Evolutionary conservation across 345 rosid species (phyloP).

Genomic region (Citrus sinensis): DVS_A1.0 CM039164.1:4028501-4029000

Average conservation of each 20-base stretch:
- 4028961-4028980: slow-evolving; percentile 3
- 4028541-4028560: neutral
- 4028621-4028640: slow-evolving; percentile 7
- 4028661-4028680: slow-evolving; percentile 1
- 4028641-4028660: neutral
- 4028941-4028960: slow-evolving; percentile 3
- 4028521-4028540: slow-evolving; percentile 4
- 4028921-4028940: slow-evolving; percentile 7
- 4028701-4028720: slow-evolving; percentile 2
- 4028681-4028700: neutral
- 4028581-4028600: slow-evolving; percentile 1
- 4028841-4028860: neutral
- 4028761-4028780: neutral
- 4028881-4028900: neutral
- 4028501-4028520: slow-evolving; percentile 1
- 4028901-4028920: neutral
- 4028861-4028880: neutral
- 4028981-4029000: slow-evolving; percentile 5
- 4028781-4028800: slow-evolving; percentile 6
- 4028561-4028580: slow-evolving; percentile 9
- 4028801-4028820: slow-evolving; percentile 1
- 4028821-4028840: neutral
- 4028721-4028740: neutral
- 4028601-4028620: slow-evolving; percentile 8
- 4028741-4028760: neutral